Conservation (phyloP, 805 yeast genomes). For the Wickerhamomyces strasburgensis region DNA sequence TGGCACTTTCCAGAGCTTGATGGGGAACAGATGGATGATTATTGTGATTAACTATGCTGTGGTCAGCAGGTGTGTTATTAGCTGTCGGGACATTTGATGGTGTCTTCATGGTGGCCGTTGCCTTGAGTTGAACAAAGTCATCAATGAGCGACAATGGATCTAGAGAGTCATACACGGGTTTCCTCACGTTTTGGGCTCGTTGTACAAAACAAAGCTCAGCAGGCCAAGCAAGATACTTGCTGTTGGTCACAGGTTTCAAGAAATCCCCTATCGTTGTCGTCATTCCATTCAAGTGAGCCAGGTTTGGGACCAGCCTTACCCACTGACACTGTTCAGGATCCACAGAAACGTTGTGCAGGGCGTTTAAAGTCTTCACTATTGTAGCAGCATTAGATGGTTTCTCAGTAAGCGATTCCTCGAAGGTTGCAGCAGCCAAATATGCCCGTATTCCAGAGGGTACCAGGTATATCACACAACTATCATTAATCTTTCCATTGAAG, state of each 20-base stretch:
- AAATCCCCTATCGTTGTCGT: constrained; percentile 59
- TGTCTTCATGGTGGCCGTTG: constrained; percentile 34
- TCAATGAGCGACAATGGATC: constrained; percentile 35
- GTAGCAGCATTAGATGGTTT: constrained; percentile 39
- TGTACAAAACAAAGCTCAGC: constrained; percentile 60
- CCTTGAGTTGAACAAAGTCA: constrained; percentile 34
- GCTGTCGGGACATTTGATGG: constrained; percentile 27
- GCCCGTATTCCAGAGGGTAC: constrained; percentile 55
- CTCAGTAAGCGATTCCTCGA: constrained; percentile 31
- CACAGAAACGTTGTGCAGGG: constrained; percentile 29
- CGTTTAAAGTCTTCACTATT: constrained; percentile 32
- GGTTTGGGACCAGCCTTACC: constrained; percentile 65
- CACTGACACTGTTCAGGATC: constrained; percentile 33
- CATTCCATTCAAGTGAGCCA: constrained; percentile 62
- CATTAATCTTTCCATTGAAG: constrained; percentile 17
- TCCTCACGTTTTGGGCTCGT: constrained; percentile 24
- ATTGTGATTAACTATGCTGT: constrained; percentile 3
- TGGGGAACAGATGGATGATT: constrained; percentile 6
- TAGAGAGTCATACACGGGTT: constrained; percentile 2
- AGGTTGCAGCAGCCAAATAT: constrained; percentile 32
- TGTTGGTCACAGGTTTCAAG: constrained; percentile 44
- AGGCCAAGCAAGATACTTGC: constrained; percentile 69
- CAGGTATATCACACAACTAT: constrained; percentile 38
- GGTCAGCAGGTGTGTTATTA: constrained; percentile 22
- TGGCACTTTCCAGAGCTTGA: neutral